Base-by-base conservation (phyloP, 2,329 filamentous ascomycete genomes). In the Stagonosporopsis vannaccii region DNA sequence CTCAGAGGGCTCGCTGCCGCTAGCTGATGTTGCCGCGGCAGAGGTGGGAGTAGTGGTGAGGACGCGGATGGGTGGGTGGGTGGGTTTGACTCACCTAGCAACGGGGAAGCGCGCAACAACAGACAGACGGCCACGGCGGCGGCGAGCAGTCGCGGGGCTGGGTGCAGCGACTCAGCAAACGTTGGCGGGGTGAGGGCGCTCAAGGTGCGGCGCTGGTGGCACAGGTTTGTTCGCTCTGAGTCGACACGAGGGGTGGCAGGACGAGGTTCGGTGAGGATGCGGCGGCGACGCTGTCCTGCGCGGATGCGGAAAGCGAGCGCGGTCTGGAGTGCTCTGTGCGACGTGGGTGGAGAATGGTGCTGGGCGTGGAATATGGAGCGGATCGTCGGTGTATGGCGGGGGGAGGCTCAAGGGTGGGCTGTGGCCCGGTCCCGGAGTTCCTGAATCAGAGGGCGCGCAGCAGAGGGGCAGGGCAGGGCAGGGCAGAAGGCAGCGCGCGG, bases 11-110 rank as follows among this genome's bases (percentile, higher is more conserved):
- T 25, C 22, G 56, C 63, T 37, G 51, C 57, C 48, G 66, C 49
- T 44, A 39, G 46, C 44, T 49, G 26, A 59, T 26, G 52, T 53
- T 52, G 60, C 42, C 33, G 55, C n/a, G 54, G 55, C 32, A 17
- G 35, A 37, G 42, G 48, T 37, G 58, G 17, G 33, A 12, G 44
- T 22, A 42, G 50, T 51, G 51, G 39, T 45, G 51, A 46, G 42
- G 40, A 57, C 55, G 47, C 48, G 53, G 50, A 59, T 56, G 51
- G 48, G 61, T 17, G 35, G 32, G 35, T 11, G 9, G 35, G 35
- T 4, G 3, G 35, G 17, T 11, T 69, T 74, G 69, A 75, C 72
- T 75, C 70, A 75, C 73, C 70, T 69, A 47, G 54, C 47, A 39
- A 55, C 36, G 56, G 53, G 46, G 47, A 40, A 63, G 46, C 51